Conservation (phyloP, 179 eudicot species). For the Beta macrorhiza region DNA sequence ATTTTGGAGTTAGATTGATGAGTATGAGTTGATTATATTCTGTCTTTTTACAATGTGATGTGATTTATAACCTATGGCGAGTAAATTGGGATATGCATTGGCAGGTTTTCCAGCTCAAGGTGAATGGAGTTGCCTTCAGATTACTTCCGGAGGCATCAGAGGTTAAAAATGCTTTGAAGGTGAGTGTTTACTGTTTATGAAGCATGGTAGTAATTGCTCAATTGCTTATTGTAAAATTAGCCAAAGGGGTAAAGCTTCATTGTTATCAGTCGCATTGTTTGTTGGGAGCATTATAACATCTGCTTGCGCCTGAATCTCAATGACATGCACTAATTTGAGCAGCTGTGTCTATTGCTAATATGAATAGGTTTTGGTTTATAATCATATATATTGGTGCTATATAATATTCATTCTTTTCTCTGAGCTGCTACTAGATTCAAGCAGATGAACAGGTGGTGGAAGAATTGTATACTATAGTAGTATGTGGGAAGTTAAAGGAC, state of each 20-base stretch:
- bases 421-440: neutral
- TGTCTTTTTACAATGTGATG: neutral
- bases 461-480: neutral
- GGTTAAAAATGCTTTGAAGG: slow-evolving; percentile 64
- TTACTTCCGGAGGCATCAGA: slow-evolving; percentile 73
- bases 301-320: neutral
- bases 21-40: neutral
- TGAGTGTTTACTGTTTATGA: slow-evolving; percentile 27
- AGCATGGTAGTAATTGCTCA: neutral
- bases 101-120: slow-evolving; percentile 71
- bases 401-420: neutral
- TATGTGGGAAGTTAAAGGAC: neutral
- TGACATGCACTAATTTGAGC: neutral
- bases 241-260: neutral
- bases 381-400: neutral
- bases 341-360: neutral
- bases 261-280: neutral
- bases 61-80: neutral
- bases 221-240: neutral
- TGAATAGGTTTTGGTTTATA: neutral
- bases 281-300: neutral
- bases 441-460: neutral
- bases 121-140: slow-evolving; percentile 82
- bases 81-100: slow-evolving; percentile 21
- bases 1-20: neutral